phyloP scores from a whole-genome alignment of 2,329 filamentous ascomycete genomes.

The Colletotrichum chlorophyti region DNA sequence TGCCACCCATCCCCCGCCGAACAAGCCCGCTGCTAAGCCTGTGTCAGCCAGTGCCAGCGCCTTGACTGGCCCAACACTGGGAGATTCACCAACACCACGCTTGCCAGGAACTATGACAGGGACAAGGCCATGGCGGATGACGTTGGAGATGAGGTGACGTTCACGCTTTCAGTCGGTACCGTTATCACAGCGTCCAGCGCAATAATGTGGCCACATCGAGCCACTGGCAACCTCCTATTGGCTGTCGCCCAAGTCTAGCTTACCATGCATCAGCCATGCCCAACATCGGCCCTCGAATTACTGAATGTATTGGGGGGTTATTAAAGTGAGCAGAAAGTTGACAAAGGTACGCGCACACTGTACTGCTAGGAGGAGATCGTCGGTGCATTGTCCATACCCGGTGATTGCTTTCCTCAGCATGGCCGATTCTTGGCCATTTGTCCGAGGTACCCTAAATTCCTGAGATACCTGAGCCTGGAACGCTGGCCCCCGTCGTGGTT shows the following conservation, averaged over 20 bases:
- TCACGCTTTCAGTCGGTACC: not conserved
- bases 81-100: conserved; percentile 5
- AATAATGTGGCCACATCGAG: conserved; percentile 5
- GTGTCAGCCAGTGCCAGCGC: not conserved
- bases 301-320: not conserved
- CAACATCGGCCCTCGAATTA: not conserved
- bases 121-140: conserved; percentile 15
- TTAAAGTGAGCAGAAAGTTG: not conserved
- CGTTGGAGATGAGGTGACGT: conserved; percentile 4
- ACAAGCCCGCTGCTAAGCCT: conserved; percentile 13
- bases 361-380: too few relatives aligned
- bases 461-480: too few relatives aligned
- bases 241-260: not conserved
- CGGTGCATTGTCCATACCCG: too few relatives aligned
- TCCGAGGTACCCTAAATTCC: too few relatives aligned
- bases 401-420: too few relatives aligned
- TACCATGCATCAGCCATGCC: conserved; percentile 7
- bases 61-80: conserved; percentile 6
- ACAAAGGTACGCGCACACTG: too few relatives aligned
- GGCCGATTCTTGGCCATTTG: too few relatives aligned
- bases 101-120: conserved; percentile 14
- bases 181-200: not conserved
- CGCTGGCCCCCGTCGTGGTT: too few relatives aligned
- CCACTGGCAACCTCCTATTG: not conserved
- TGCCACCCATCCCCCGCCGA: conserved; percentile 18